phyloP scores from a whole-genome alignment of 768 basidiomycete genomes.

The Rubroboletus pulcherrimus region DNA sequence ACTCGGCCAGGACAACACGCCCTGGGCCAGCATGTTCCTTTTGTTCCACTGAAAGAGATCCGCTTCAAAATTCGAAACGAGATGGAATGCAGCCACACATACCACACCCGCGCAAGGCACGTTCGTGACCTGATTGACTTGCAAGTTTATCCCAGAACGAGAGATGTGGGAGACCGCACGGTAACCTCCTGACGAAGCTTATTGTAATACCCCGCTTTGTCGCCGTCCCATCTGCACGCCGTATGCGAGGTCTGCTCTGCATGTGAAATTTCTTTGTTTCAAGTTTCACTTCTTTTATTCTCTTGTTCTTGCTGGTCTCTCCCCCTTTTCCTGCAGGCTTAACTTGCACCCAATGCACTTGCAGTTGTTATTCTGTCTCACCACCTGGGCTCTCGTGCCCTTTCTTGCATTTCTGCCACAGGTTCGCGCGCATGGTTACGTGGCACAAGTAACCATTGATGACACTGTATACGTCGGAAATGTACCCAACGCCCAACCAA shows the following conservation, averaged over 20 bases:
- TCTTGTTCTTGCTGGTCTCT: neutral
- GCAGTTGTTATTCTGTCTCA: neutral
- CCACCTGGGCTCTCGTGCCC: neutral
- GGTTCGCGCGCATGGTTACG: constrained; percentile 43
- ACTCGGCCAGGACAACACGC: neutral
- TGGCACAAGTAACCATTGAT: constrained; percentile 41
- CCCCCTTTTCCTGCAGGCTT: neutral
- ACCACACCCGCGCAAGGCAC: constrained; percentile 2
- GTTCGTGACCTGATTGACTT: neutral
- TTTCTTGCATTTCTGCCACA: constrained; percentile 12
- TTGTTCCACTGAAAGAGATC: constrained; percentile 1
- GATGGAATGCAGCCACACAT: neutral
- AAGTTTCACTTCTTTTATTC: neutral
- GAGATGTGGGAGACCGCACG: constrained; percentile 11
- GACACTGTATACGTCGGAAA: constrained; percentile 44
- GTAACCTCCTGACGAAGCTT: constrained; percentile 17
- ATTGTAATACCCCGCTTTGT: constrained; percentile 18
- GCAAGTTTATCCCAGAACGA: neutral
- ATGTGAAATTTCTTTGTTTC: neutral
- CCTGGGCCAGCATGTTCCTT: constrained; percentile 1
- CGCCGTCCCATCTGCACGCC: constrained; percentile 6
- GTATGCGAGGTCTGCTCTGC: neutral
- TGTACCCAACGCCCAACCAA: constrained; percentile 37
- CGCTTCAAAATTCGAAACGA: neutral
- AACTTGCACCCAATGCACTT: constrained; percentile 3